Evolutionary conservation across 208 protist species (phyloP).

Genomic region (Angomonas ambiguus): DNA sequence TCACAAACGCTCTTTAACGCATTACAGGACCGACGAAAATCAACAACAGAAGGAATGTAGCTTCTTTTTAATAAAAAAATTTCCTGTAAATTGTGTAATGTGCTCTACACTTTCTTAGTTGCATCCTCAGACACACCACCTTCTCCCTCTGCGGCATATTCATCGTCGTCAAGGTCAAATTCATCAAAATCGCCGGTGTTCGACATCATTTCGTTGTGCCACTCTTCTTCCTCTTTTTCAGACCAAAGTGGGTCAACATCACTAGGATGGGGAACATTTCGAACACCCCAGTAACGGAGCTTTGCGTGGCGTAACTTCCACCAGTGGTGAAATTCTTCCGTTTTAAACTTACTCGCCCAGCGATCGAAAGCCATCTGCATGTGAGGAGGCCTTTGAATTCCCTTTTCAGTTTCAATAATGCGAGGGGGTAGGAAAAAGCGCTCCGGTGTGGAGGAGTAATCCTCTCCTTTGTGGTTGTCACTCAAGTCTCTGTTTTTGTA

Average conservation of each 20-base stretch:
- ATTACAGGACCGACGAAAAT: too few relatives aligned
- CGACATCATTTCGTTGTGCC: slow-evolving; percentile 87
- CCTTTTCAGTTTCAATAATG: slow-evolving; percentile 85
- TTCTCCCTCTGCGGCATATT: slow-evolving; percentile 55
- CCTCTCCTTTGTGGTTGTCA: slow-evolving; percentile 89
- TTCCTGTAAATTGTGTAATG: not conserved
- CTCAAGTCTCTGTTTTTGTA: slow-evolving; percentile 87
- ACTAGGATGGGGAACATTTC: slow-evolving; percentile 89
- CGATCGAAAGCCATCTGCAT: slow-evolving; percentile 93
- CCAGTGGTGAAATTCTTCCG: slow-evolving; percentile 90
- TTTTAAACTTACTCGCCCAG: slow-evolving; percentile 91
- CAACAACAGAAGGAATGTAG: too few relatives aligned
- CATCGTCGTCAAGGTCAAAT: slow-evolving; percentile 77
- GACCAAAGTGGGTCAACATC: slow-evolving; percentile 89
- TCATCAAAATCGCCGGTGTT: slow-evolving; percentile 87
- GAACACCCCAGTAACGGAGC: slow-evolving; percentile 87
- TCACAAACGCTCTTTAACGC: too few relatives aligned
- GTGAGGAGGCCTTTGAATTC: slow-evolving; percentile 84
- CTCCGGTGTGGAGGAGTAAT: slow-evolving; percentile 76
- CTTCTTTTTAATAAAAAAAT: too few relatives aligned
- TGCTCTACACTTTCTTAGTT: not conserved
- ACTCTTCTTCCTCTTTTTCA: slow-evolving; percentile 91
- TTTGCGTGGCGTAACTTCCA: slow-evolving; percentile 88
- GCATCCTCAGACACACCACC: slow-evolving; percentile 22
- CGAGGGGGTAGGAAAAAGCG: slow-evolving; percentile 87